These are phyloP conservation scores for Paecilomyces formosus DNA, from an alignment of 2,329 filamentous ascomycete species.

Conservation along the genomic window DNA sequence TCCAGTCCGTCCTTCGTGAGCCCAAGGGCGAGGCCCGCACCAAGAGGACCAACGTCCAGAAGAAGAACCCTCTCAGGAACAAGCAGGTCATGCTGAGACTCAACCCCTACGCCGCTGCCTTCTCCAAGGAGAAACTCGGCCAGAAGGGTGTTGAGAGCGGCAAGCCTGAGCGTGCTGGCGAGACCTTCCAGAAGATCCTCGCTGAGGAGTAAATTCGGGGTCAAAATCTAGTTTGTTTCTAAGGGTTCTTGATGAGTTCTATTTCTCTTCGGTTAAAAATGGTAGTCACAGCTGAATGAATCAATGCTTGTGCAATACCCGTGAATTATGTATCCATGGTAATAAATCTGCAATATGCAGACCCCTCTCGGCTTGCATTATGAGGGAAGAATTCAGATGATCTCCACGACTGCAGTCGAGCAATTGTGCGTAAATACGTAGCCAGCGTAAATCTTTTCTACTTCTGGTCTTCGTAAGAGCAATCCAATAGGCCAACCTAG, in stretches of 20 bases:
- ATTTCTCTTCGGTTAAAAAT: conserved; percentile 14
- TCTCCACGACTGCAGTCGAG: no score
- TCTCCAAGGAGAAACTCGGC: conserved; percentile 78
- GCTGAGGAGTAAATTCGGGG: conserved; percentile 46
- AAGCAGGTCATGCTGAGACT: conserved; percentile 97
- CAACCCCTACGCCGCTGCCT: conserved; percentile 94
- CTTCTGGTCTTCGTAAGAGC: no score
- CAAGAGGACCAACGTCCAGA: conserved; percentile 88
- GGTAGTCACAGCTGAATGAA: conserved; percentile 18
- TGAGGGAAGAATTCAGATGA: background rate
- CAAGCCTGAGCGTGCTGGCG: conserved; percentile 52
- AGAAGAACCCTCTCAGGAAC: conserved; percentile 99
- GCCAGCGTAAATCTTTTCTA: no score
- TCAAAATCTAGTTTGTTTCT: conserved; percentile 26
- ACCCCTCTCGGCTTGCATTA: background rate
- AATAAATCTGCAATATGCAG: background rate
- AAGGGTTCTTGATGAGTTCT: conserved; percentile 12
- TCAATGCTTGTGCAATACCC: conserved; percentile 17
- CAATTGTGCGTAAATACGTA: no score
- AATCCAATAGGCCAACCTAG: no score
- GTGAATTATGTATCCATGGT: conserved; percentile 2
- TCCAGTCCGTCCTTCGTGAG: conserved; percentile 89
- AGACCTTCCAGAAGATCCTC: conserved; percentile 47
- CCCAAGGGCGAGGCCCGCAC: conserved; percentile 84
- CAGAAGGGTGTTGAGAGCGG: conserved; percentile 56